Percentiles rank a stretch among this genome's conserved stretches.
Evolutionary conservation across 2,329 filamentous ascomycete species (phyloP).

Genomic region (Xylaria sp.): DNA sequence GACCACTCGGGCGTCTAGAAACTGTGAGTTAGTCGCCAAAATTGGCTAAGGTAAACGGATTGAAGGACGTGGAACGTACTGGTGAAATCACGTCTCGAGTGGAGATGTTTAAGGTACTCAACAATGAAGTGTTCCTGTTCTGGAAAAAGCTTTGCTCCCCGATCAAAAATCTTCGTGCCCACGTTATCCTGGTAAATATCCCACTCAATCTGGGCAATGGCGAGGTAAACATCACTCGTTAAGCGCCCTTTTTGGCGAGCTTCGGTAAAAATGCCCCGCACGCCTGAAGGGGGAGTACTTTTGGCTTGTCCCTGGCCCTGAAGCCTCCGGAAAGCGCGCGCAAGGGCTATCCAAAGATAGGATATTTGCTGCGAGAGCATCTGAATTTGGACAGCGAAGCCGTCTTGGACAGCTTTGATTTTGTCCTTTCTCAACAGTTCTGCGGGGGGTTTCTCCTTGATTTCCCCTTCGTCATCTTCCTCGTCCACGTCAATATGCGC

Average conservation of each 20-base stretch:
- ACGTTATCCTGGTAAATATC: slow-evolving; percentile 94
- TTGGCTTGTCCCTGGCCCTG: slow-evolving; percentile 73
- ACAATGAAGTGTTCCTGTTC: slow-evolving; percentile 92
- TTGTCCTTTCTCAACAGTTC: slow-evolving; percentile 67
- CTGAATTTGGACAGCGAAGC: slow-evolving; percentile 72
- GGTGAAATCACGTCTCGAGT: slow-evolving; percentile 88
- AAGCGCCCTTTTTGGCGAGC: slow-evolving; percentile 85
- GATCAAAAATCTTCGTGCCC: slow-evolving; percentile 93
- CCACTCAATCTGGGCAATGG: slow-evolving; percentile 89
- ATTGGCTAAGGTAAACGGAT: slow-evolving; percentile 5
- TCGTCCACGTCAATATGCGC: slow-evolving; percentile 40
- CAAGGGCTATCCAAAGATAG: slow-evolving; percentile 91
- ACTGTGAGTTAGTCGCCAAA: slow-evolving; percentile 26
- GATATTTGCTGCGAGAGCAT: slow-evolving; percentile 84
- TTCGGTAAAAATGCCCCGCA: slow-evolving; percentile 86
- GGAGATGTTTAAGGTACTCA: slow-evolving; percentile 93
- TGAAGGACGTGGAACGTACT: slow-evolving; percentile 61
- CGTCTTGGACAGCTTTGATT: slow-evolving; percentile 63
- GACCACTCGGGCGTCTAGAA: slow-evolving; percentile 83
- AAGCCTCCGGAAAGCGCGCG: slow-evolving; percentile 90
- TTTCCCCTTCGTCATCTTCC: slow-evolving; percentile 56
- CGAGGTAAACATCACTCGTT: slow-evolving; percentile 93
- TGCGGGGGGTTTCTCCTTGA: slow-evolving; percentile 43
- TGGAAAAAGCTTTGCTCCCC: slow-evolving; percentile 89
- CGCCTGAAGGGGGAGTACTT: slow-evolving; percentile 63